phyloP scores from a whole-genome alignment of 1,284 basidiomycete genomes.

The Inonotus hispidus region DNA sequence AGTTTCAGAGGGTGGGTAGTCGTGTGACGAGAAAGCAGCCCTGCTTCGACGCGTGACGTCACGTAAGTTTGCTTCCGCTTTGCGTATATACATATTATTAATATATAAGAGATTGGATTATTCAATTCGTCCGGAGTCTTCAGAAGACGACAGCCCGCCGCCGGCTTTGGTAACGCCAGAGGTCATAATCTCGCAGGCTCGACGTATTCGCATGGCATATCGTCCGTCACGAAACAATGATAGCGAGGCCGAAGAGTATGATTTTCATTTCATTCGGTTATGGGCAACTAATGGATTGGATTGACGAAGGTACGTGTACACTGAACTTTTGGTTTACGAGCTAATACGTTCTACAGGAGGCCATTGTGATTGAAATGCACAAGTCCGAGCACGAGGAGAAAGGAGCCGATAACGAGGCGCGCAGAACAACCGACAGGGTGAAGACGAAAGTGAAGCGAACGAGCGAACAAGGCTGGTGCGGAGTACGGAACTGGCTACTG shows the following conservation, averaged over 20 bases:
- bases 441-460: not conserved
- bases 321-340: too few relatives aligned
- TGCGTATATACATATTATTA: not conserved
- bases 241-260: not conserved
- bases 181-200: slow-evolving; percentile 1
- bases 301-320: not conserved
- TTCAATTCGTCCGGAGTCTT: slow-evolving; percentile 3
- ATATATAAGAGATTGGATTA: slow-evolving; percentile 3
- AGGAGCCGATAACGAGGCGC: not conserved
- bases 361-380: not conserved
- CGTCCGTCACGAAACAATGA: not conserved
- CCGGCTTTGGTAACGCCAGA: not conserved
- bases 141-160: not conserved
- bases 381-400: not conserved
- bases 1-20: not conserved
- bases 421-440: not conserved
- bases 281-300: not conserved
- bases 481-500: too few relatives aligned
- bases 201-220: not conserved
- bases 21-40: not conserved
- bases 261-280: not conserved
- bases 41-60: not conserved
- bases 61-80: not conserved
- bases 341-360: too few relatives aligned
- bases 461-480: not conserved